These are phyloP conservation scores for Phyllosticta paracitricarpa DNA, from an alignment of 2,329 filamentous ascomycete species.

Conservation along the genomic window DNA sequence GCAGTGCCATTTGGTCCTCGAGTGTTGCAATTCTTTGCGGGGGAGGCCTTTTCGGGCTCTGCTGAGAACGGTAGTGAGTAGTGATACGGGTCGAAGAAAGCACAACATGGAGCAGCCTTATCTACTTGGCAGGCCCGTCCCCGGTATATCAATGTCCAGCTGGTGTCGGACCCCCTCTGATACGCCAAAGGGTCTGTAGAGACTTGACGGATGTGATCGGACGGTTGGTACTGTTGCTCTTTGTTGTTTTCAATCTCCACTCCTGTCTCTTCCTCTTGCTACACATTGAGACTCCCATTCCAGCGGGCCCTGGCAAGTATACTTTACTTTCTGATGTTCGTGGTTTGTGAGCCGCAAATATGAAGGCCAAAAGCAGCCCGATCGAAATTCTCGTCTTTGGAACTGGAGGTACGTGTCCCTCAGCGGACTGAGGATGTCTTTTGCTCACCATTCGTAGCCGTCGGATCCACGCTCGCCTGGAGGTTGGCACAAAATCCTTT, in stretches of 20 bases:
- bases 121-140: neutral
- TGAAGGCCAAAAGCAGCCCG: neutral
- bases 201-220: neutral
- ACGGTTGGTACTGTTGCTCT: neutral
- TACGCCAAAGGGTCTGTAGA: neutral
- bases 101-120: neutral
- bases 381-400: constrained; percentile 9
- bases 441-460: constrained; percentile 9
- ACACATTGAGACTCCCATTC: neutral
- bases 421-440: neutral
- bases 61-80: neutral
- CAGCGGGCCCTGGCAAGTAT: neutral
- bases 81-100: neutral
- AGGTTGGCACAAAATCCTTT: constrained; percentile 15
- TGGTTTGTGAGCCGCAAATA: neutral
- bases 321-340: neutral
- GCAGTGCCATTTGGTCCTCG: neutral
- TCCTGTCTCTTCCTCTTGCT: neutral
- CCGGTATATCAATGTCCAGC: neutral
- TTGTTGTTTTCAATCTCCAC: constrained; percentile 3
- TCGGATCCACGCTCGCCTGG: constrained; percentile 17
- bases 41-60: neutral
- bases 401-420: constrained; percentile 3
- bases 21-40: neutral
- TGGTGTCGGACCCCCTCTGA: neutral